Percentiles rank a stretch among this genome's conserved stretches.
phyloP scores from a whole-genome alignment of 169 alveolate species.

The Plasmodium relictum region DNA sequence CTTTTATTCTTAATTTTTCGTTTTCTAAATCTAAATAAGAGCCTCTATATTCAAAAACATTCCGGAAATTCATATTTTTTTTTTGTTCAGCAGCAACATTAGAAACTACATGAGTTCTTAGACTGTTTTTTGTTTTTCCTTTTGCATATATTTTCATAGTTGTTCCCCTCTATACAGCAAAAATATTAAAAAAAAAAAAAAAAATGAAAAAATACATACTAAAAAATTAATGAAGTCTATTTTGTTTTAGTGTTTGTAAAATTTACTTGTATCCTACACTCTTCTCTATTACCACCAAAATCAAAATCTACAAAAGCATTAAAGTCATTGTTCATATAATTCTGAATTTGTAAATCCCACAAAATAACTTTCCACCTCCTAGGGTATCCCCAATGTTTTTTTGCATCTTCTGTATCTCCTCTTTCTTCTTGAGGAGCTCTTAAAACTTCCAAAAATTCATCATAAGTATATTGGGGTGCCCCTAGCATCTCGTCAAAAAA shows the following conservation, averaged over 20 bases:
- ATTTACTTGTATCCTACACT: conserved; percentile 84
- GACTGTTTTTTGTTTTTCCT: conserved; percentile 86
- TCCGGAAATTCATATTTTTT: conserved; percentile 83
- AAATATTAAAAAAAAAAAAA: not conserved
- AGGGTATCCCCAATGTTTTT: conserved; percentile 85
- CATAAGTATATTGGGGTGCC: conserved; percentile 83
- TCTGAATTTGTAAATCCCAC: conserved; percentile 81
- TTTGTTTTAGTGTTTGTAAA: not conserved
- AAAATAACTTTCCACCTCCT: conserved; percentile 84
- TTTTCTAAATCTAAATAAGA: conserved; percentile 88
- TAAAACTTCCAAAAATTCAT: conserved; percentile 82
- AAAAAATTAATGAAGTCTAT: not conserved
- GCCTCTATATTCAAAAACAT: conserved; percentile 89
- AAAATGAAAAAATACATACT: not conserved
- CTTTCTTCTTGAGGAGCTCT: conserved; percentile 79
- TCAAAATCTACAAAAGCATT: conserved; percentile 86
- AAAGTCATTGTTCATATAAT: conserved; percentile 79
- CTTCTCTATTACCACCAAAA: conserved; percentile 85
- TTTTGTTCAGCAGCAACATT: conserved; percentile 84
- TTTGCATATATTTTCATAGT: conserved; percentile 81
- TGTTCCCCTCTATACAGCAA: conserved; percentile 75
- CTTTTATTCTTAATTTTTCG: conserved; percentile 86
- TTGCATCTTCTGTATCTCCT: conserved; percentile 81
- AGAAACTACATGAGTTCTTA: conserved; percentile 88
- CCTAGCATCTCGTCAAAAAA: conserved; percentile 82